Evolutionary conservation across 768 basidiomycete genomes (phyloP).

Genomic region (Tricholoma hemisulphureum): DNA sequence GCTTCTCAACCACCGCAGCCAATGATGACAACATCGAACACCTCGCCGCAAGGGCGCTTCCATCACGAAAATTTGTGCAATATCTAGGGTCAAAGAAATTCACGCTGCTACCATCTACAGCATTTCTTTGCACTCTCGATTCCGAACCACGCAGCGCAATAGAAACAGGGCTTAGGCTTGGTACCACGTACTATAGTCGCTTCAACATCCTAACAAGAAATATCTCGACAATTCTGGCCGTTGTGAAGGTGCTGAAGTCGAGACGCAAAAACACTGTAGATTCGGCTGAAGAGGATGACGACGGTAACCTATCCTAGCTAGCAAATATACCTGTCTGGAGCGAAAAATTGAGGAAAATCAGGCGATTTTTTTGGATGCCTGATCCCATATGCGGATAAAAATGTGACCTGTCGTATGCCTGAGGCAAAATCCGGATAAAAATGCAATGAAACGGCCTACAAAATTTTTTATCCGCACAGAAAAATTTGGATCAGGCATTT

Average conservation of each 20-base stretch:
- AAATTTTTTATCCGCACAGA: not conserved
- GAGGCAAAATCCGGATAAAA: not conserved
- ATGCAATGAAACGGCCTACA: not conserved
- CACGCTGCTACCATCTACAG: too few relatives aligned
- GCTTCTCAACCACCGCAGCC: not conserved
- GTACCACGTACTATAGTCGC: too few relatives aligned
- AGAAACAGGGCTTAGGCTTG: too few relatives aligned
- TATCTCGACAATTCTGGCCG: too few relatives aligned
- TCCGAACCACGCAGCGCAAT: too few relatives aligned
- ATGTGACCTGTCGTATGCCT: not conserved
- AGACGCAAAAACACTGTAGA: not conserved
- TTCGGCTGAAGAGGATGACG: not conserved
- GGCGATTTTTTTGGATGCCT: not conserved
- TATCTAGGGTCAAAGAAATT: too few relatives aligned
- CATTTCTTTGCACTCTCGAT: too few relatives aligned
- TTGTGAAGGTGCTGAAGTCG: too few relatives aligned
- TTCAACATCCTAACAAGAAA: not conserved
- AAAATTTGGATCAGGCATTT: not conserved
- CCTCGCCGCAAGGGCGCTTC: not conserved
- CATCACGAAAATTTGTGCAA: not conserved
- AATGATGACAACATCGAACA: not conserved
- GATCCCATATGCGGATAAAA: not conserved
- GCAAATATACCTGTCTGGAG: too few relatives aligned
- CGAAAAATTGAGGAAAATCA: not conserved
- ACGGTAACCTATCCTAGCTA: not conserved